Conservation (phyloP, 441 rosid species). For the Hypseocharis bilobata region DNA sequence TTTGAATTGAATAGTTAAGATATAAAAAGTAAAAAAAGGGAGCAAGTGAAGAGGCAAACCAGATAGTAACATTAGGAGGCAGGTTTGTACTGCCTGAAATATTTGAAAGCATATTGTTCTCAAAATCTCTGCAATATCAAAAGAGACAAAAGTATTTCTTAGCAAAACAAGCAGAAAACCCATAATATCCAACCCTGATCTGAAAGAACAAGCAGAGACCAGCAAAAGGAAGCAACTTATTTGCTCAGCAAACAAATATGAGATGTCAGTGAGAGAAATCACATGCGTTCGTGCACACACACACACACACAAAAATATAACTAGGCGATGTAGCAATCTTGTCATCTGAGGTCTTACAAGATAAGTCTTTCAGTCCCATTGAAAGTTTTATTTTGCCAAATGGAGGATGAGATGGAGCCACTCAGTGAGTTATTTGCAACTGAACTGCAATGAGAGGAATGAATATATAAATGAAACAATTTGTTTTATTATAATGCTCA, state of each 20-base stretch:
- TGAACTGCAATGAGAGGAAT: slow-evolving; percentile 43
- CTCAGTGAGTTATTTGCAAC: slow-evolving; percentile 63
- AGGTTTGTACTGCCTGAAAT: slow-evolving; percentile 47
- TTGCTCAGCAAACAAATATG: background rate
- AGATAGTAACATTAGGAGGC: slow-evolving; percentile 67
- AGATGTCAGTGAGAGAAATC: slow-evolving; percentile 1
- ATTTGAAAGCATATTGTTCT: slow-evolving; percentile 54
- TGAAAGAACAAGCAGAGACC: background rate
- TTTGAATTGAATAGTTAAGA: too few relatives aligned
- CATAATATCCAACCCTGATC: background rate
- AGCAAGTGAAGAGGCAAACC: slow-evolving; percentile 44
- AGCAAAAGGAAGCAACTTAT: slow-evolving; percentile 9
- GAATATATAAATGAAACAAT: slow-evolving; percentile 21
- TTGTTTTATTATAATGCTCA: background rate
- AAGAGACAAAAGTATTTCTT: slow-evolving; percentile 15
- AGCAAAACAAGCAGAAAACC: background rate
- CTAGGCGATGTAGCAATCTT: background rate
- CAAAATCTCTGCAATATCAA: slow-evolving; percentile 53
- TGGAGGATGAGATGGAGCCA: slow-evolving; percentile 55
- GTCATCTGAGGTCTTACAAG: slow-evolving; percentile 52
- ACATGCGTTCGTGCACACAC: background rate
- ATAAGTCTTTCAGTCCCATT: slow-evolving; percentile 42
- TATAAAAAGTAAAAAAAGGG: background rate
- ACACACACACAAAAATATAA: slow-evolving; percentile 2
- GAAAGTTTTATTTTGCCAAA: slow-evolving; percentile 60